A percentile compares a stretch with the other conserved stretches of the same genome.
phyloP scores from a whole-genome alignment of 2,329 filamentous ascomycete species.

The Colletotrichum sp. region DNA sequence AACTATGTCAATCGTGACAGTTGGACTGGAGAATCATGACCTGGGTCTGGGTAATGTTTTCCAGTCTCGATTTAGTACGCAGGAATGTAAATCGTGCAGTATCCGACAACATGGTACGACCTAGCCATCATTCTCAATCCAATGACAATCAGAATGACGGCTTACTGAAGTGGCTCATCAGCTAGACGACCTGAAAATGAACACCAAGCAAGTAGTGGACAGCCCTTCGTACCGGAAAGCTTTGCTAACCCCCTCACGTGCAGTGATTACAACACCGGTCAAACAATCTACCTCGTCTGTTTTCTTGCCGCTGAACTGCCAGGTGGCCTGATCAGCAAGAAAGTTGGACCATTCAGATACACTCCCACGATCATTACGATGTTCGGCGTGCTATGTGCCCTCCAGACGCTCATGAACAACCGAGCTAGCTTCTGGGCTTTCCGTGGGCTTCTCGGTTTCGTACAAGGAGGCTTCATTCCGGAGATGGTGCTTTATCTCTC shows the following conservation, averaged over 20 bases:
- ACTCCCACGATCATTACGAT: background rate
- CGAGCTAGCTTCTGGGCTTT: slow-evolving; percentile 40
- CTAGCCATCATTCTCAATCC: background rate
- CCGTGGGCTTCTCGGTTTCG: slow-evolving; percentile 38
- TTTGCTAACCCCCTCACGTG: slow-evolving; percentile 36
- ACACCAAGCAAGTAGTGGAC: background rate
- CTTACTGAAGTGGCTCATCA: background rate
- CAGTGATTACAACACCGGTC: slow-evolving; percentile 36
- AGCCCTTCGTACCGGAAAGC: slow-evolving; percentile 24
- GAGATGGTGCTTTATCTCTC: slow-evolving; percentile 58
- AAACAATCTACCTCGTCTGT: slow-evolving; percentile 58
- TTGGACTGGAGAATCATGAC: background rate
- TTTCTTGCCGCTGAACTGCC: slow-evolving; percentile 65
- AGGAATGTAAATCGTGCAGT: slow-evolving; percentile 67
- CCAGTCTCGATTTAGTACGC: slow-evolving; percentile 66
- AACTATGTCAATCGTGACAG: background rate
- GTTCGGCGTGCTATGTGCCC: background rate
- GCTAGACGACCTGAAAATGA: background rate
- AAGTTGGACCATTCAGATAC: slow-evolving; percentile 29
- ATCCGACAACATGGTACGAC: slow-evolving; percentile 65
- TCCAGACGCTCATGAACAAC: slow-evolving; percentile 33
- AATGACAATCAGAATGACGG: background rate
- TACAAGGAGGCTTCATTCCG: slow-evolving; percentile 46
- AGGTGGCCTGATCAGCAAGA: slow-evolving; percentile 65
- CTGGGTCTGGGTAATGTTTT: slow-evolving; percentile 47